phyloP scores from a whole-genome alignment of 352 stramenopile genomes.

The Phytophthora palmivora region DNA sequence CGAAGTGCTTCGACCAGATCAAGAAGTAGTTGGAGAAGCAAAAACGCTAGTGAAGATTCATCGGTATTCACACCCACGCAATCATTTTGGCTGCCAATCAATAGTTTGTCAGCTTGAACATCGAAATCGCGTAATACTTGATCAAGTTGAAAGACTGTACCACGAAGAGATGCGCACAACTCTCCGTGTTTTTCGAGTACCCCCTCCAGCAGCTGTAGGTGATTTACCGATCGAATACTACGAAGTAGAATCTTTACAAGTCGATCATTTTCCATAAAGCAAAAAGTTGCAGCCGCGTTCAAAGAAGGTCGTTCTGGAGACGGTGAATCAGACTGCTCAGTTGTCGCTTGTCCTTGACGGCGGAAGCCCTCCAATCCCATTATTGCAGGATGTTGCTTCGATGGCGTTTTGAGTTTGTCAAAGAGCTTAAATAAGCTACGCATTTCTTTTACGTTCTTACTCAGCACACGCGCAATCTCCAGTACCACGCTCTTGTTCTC shows the following conservation, averaged over 20 bases:
- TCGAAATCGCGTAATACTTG: conserved; percentile 42
- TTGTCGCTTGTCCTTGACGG: conserved; percentile 12
- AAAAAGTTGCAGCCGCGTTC: conserved; percentile 32
- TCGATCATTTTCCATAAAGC: conserved; percentile 79
- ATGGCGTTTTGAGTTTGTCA: conserved; percentile 49
- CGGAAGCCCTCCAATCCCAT: background rate
- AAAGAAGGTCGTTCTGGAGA: conserved; percentile 13
- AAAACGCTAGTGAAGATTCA: conserved; percentile 9
- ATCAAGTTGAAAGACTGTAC: conserved; percentile 41
- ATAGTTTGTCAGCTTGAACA: conserved; percentile 18
- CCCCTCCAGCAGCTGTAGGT: conserved; percentile 52
- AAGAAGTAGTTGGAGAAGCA: conserved; percentile 33
- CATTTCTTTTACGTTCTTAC: conserved; percentile 32
- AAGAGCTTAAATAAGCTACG: conserved; percentile 46
- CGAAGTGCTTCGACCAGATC: conserved; percentile 34
- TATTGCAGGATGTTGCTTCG: conserved; percentile 17
- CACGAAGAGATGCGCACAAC: conserved; percentile 43
- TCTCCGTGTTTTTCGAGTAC: conserved; percentile 61
- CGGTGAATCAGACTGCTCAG: background rate
- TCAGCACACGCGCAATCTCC: conserved; percentile 16
- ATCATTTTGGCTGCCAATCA: conserved; percentile 4
- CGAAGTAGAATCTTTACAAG: conserved; percentile 75
- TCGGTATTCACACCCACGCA: background rate
- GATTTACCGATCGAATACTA: conserved; percentile 68
- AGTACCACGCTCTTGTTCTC: conserved; percentile 28